Evolutionary conservation across 441 rosid species (phyloP), one percentile per base, ranked within the genome.

Genomic region (Adansonia gregorii): DNA sequence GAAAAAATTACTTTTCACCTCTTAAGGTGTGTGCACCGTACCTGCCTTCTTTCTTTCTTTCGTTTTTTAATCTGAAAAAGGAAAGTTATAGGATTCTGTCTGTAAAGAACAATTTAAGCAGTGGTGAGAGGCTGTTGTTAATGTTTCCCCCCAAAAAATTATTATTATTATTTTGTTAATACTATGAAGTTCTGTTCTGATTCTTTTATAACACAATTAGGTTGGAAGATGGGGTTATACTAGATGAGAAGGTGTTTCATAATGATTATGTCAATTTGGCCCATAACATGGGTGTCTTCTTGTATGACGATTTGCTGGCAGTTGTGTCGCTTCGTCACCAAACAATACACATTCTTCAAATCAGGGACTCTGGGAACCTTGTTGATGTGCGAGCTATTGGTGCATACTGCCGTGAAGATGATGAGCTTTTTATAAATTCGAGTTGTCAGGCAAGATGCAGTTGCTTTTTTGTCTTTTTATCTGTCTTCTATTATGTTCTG

Each of bases 331-430:
- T 96, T 81, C 91, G 98, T 17, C 92, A 87, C 83, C 99, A 96
- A 87, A 96, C 82, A 14, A 90, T 94, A 81, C 96, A 93, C 83
- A 84, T 96, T 78, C 90, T 96, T 75, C 98, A 94, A 86, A 90
- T 96, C 79, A 92, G 96, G 82, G 98, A 96, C 80, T 93, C 92
- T 1, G 98, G 98, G 66, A 82, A 88, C 79, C 90, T 96, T 78
- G 99, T 96, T 67, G 92, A 96, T 81, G 90, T 93, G 43, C 94
- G 97, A 79, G 94, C 92, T 39, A 90, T 96, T 51, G 99, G 98
- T 19, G 83, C 89, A 68, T 93, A 88, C 77, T 96, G 98, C 80
- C 94, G 78, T 39, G 98, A 96, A 80, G 98, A 94, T 78, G 99
- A 96, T 69, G 97, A 93, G 79, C 98, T 96, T 80, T 96, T 96